Conservation (phyloP, 768 basidiomycete species). For the Rossbeevera mucosa region DNA sequence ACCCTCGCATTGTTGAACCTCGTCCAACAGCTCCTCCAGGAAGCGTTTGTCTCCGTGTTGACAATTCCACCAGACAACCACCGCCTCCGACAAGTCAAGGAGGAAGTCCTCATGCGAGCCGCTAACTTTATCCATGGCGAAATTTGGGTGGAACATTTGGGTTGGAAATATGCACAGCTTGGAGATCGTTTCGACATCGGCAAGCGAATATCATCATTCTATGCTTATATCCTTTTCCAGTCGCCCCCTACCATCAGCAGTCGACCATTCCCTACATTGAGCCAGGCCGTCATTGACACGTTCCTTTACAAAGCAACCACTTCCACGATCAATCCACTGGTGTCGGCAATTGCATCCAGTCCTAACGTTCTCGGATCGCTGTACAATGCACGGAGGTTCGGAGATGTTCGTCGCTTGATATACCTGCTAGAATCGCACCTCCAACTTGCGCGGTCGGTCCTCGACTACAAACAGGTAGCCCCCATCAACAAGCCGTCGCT, state of each 20-base stretch:
- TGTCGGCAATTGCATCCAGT: constrained; percentile 63
- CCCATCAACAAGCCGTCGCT: constrained; percentile 49
- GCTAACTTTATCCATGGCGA: constrained; percentile 76
- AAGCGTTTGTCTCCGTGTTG: constrained; percentile 55
- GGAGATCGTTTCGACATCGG: constrained; percentile 85
- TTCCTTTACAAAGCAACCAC: constrained; percentile 73
- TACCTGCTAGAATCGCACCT: constrained; percentile 67
- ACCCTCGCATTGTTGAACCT: constrained; percentile 75
- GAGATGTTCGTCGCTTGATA: constrained; percentile 66
- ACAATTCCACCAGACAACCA: constrained; percentile 50
- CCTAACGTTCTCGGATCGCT: constrained; percentile 55
- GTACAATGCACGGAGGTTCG: constrained; percentile 57
- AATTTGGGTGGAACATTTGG: constrained; percentile 81
- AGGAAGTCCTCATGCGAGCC: constrained; percentile 78
- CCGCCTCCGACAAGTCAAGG: constrained; percentile 68
- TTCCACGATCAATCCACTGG: constrained; percentile 76
- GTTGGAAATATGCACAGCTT: constrained; percentile 82
- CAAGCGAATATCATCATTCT: constrained; percentile 59
- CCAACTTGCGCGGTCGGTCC: constrained; percentile 53
- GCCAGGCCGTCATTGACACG: constrained; percentile 62
- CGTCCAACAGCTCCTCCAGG: constrained; percentile 68
- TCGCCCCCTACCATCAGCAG: constrained; percentile 50
- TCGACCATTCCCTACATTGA: constrained; percentile 56
- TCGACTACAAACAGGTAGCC: constrained; percentile 59
- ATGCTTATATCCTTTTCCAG: constrained; percentile 60